phyloP scores from a whole-genome alignment of 2,329 filamentous ascomycete genomes.

The Monosporascus sp. region DNA sequence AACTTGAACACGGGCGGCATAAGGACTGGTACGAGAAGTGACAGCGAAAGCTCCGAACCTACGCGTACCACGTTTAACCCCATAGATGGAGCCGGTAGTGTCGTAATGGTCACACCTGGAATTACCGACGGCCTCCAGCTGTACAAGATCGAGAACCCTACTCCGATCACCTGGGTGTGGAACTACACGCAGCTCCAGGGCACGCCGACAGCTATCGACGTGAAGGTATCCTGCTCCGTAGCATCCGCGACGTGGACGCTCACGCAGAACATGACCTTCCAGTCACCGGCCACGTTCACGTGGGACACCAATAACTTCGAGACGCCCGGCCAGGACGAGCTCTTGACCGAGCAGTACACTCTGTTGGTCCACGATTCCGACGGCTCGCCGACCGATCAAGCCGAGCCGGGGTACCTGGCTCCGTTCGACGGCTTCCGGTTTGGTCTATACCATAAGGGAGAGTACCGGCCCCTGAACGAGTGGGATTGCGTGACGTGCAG shows the following conservation, averaged over 20 bases:
- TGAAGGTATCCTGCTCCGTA: constrained; percentile 50
- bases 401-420: constrained; percentile 51
- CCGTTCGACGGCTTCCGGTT: constrained; percentile 46
- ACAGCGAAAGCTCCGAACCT: constrained; percentile 18
- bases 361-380: constrained; percentile 58
- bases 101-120: constrained; percentile 49
- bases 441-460: constrained; percentile 49
- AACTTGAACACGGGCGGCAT: constrained; percentile 36
- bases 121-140: constrained; percentile 40
- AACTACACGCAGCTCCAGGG: constrained; percentile 59
- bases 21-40: constrained; percentile 21
- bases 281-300: constrained; percentile 43
- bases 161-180: constrained; percentile 54
- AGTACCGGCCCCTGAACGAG: constrained; percentile 45
- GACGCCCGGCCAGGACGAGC: constrained; percentile 37
- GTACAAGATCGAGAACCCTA: constrained; percentile 52
- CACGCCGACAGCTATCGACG: constrained; percentile 54
- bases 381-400: constrained; percentile 40
- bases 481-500: constrained; percentile 56
- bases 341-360: constrained; percentile 53
- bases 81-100: constrained; percentile 42
- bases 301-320: constrained; percentile 54
- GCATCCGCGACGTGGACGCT: constrained; percentile 53
- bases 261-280: constrained; percentile 57
- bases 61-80: constrained; percentile 38